Percentiles rank a stretch among this genome's conserved stretches.
Evolutionary conservation across 805 yeast genomes (phyloP).

Genomic region (Schwanniomyces polymorphus): DNA sequence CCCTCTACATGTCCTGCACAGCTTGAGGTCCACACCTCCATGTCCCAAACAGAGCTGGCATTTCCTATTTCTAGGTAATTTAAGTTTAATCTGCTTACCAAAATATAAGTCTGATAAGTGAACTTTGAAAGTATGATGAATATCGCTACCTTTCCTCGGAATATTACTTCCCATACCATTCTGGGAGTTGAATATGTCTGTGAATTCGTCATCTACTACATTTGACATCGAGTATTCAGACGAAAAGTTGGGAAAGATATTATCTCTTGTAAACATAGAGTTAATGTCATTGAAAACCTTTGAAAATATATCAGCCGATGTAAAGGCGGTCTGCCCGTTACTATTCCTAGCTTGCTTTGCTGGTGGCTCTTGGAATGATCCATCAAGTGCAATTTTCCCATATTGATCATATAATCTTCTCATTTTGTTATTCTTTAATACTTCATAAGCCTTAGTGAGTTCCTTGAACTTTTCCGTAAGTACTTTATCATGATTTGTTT

Average conservation of each 20-base stretch:
- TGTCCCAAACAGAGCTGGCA: constrained; percentile 53
- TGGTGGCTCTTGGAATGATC: constrained; percentile 11
- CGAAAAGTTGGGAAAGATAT: constrained; percentile 6
- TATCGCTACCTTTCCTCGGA: constrained; percentile 49
- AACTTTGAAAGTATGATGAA: constrained; percentile 54
- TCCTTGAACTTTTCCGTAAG: constrained; percentile 58
- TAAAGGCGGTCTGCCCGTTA: background rate
- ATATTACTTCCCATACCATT: constrained; percentile 7
- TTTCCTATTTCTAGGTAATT: constrained; percentile 48
- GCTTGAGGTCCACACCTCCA: constrained; percentile 45
- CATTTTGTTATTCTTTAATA: constrained; percentile 47
- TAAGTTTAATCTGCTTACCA: constrained; percentile 58
- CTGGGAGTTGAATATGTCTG: constrained; percentile 21
- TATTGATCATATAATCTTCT: constrained; percentile 53
- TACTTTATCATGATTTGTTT: constrained; percentile 49
- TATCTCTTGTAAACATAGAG: constrained; percentile 19
- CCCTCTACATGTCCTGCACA: constrained; percentile 44
- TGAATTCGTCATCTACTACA: constrained; percentile 4
- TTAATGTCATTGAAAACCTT: constrained; percentile 37
- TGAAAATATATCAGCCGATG: constrained; percentile 31
- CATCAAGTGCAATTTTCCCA: constrained; percentile 48
- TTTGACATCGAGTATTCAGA: constrained; percentile 4
- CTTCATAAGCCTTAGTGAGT: constrained; percentile 66
- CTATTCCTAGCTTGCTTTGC: constrained; percentile 4
- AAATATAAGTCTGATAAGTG: constrained; percentile 54